phyloP scores from a whole-genome alignment of 1,139 yeast genomes.

The Diutina catenulata region DNA sequence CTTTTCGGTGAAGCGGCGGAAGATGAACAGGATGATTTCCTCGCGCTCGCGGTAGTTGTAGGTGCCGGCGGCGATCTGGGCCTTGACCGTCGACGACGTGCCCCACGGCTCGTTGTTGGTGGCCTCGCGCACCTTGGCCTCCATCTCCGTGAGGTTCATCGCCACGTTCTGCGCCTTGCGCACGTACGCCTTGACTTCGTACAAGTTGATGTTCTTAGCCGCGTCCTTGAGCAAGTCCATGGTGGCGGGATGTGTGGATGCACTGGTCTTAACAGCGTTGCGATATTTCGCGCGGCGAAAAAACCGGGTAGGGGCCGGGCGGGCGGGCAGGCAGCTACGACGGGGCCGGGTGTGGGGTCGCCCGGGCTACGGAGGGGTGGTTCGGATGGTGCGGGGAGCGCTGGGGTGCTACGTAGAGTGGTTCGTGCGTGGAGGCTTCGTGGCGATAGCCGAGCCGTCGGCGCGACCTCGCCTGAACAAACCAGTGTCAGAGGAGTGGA shows the following conservation, averaged over 20 bases:
- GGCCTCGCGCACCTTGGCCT: slow-evolving; percentile 92
- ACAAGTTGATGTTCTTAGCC: slow-evolving; percentile 71
- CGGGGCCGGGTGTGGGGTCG: too few species aligned
- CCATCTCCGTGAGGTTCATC: slow-evolving; percentile 89
- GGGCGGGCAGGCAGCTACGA: too few species aligned
- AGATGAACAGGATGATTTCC: slow-evolving; percentile 60
- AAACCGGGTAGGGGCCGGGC: too few species aligned
- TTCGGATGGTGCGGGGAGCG: too few species aligned
- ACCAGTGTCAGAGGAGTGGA: too few species aligned
- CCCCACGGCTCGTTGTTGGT: slow-evolving; percentile 99
- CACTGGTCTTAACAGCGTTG: too few species aligned
- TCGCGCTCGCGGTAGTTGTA: slow-evolving; percentile 76
- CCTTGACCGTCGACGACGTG: slow-evolving; percentile 87
- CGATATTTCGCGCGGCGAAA: too few species aligned
- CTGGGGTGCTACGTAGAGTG: too few species aligned
- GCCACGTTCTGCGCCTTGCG: slow-evolving; percentile 96
- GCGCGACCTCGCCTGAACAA: too few species aligned
- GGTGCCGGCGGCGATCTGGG: slow-evolving; percentile 90
- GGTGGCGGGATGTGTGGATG: slow-evolving; percentile 6
- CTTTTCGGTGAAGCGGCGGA: slow-evolving; percentile 84
- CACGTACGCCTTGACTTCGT: slow-evolving; percentile 95
- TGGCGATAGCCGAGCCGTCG: too few species aligned
- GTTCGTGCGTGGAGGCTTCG: too few species aligned
- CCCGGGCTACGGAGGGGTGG: too few species aligned
- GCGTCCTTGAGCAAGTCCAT: slow-evolving; percentile 66